Conservation (phyloP, 2,329 filamentous ascomycete genomes). For the Penicillium sp. region DNA sequence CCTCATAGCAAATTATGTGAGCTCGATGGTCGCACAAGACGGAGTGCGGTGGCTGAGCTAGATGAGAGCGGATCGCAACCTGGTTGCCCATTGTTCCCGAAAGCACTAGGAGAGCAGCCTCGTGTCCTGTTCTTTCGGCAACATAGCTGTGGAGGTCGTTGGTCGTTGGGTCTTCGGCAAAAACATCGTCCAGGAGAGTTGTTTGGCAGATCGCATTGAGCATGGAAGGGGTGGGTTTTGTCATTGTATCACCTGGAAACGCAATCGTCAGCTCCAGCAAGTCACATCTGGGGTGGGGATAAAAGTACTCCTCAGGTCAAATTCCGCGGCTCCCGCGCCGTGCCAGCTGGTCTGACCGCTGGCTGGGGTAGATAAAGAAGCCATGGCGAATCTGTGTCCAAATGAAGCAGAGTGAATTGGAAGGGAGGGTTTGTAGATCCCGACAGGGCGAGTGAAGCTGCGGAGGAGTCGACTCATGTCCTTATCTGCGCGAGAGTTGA, state of each 20-base stretch:
- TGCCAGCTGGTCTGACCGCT: slow-evolving; percentile 33
- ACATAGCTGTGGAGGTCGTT: slow-evolving; percentile 72
- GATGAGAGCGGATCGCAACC: slow-evolving; percentile 73
- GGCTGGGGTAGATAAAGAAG: slow-evolving; percentile 17
- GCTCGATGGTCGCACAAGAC: slow-evolving; percentile 77
- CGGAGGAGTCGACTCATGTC: not conserved
- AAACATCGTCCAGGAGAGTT: slow-evolving; percentile 81
- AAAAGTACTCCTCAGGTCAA: slow-evolving; percentile 54
- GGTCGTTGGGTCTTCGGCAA: slow-evolving; percentile 77
- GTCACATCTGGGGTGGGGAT: slow-evolving; percentile 3
- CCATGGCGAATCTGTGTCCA: slow-evolving; percentile 13
- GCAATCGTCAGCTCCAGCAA: not conserved
- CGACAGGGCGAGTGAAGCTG: not conserved
- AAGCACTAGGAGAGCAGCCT: slow-evolving; percentile 76
- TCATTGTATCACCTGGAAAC: slow-evolving; percentile 65
- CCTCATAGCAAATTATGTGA: slow-evolving; percentile 71
- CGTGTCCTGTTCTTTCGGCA: slow-evolving; percentile 71
- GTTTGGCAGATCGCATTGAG: slow-evolving; percentile 73
- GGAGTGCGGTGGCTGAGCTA: slow-evolving; percentile 76
- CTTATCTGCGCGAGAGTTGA: not conserved
- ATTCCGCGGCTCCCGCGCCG: slow-evolving; percentile 54
- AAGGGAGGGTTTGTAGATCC: not conserved
- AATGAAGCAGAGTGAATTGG: not conserved
- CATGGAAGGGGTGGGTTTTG: slow-evolving; percentile 78
- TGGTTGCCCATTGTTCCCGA: slow-evolving; percentile 97